Conservation (phyloP, 1,139 yeast species). For the Debaryomyces fabryi region DNA sequence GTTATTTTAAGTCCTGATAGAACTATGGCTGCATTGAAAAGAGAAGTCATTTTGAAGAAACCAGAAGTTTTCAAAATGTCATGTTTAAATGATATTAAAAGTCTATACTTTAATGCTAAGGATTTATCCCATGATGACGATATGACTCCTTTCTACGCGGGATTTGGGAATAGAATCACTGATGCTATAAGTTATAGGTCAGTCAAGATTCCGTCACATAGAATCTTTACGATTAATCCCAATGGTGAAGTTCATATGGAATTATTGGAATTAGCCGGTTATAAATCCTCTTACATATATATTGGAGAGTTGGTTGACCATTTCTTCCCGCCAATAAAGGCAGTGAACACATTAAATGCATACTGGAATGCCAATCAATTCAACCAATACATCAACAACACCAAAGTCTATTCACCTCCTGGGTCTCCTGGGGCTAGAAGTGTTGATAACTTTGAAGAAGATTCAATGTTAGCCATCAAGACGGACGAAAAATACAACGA, state of each 20-base stretch:
- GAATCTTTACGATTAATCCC: conserved; percentile 94
- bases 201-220: conserved; percentile 91
- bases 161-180: conserved; percentile 95
- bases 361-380: conserved; percentile 45
- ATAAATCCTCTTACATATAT: conserved; percentile 81
- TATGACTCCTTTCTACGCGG: conserved; percentile 89
- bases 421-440: conserved; percentile 27
- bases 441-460: conserved; percentile 24
- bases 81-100: conserved; percentile 82
- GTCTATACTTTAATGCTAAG: conserved; percentile 50
- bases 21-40: conserved; percentile 88
- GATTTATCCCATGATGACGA: conserved; percentile 25
- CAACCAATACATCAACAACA: conserved; percentile 32
- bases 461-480: conserved; percentile 22
- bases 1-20: conserved; percentile 95
- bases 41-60: conserved; percentile 91
- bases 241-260: conserved; percentile 99
- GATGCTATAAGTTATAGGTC: conserved; percentile 95
- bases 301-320: conserved; percentile 96
- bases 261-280: conserved; percentile 89
- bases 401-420: conserved; percentile 14
- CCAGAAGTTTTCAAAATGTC: conserved; percentile 99
- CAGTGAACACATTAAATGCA: conserved; percentile 36
- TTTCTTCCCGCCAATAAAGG: conserved; percentile 86
- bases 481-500: conserved; percentile 75